phyloP scores from a whole-genome alignment of 257 asterid genomes.

The Orobanche coerulescens region DNA sequence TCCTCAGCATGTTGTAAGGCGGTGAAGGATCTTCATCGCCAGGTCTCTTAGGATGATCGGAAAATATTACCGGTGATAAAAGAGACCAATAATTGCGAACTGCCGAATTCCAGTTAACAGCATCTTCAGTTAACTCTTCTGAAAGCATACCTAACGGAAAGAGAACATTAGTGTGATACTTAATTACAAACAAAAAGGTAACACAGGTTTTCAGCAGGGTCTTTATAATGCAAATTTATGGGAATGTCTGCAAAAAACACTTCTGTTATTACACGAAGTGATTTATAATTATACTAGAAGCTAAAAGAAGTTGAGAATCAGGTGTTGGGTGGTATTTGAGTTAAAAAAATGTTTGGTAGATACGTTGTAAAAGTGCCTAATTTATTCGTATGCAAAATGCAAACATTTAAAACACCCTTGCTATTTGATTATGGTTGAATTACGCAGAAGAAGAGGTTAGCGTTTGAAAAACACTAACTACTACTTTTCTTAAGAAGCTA shows the following conservation, averaged over 20 bases:
- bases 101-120: conserved; percentile 64
- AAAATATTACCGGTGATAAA: conserved; percentile 87
- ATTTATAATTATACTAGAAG: not conserved
- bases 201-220: not conserved
- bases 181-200: not conserved
- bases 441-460: too few relatives aligned
- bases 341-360: not conserved
- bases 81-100: conserved; percentile 87
- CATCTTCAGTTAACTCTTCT: conserved; percentile 69
- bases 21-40: conserved; percentile 99
- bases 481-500: not conserved
- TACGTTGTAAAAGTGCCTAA: not conserved
- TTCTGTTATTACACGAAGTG: not conserved
- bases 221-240: not conserved
- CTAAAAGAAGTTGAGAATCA: not conserved
- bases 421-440: too few relatives aligned
- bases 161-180: not conserved
- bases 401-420: not conserved
- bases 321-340: not conserved
- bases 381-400: not conserved
- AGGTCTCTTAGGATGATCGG: conserved; percentile 99
- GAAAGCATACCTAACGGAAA: conserved; percentile 45
- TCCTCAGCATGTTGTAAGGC: conserved; percentile 98
- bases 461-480: not conserved
- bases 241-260: not conserved